Evolutionary conservation across 2,329 filamentous ascomycete species (phyloP), one percentile per base, ranked within the genome.

Genomic region (Stachybotrys chartarum): DNA sequence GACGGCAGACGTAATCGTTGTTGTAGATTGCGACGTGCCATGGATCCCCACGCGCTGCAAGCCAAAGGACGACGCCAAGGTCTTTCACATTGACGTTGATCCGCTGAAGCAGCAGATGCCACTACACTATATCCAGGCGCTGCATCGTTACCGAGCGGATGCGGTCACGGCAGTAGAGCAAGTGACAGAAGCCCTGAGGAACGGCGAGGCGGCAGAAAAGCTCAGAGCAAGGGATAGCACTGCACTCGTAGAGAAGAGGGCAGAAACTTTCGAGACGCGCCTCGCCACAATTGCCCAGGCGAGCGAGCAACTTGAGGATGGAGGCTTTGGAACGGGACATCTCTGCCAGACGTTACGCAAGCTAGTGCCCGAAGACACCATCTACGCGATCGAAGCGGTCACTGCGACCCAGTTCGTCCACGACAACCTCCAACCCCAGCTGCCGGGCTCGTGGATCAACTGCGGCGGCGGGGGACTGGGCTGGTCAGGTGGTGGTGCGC

Each of bases 1-100:
- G 56, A 83, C 83, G 0, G 90, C 92, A 0, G 93, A 97, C 68
- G 82, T 91, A 11, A 95, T 97, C 57, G 61, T 97, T 1, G 86
- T 96, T 3, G 67, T 96, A 30, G 88, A 97, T 70, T 95, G 91
- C 60, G 92, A 97, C 66, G 91, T 96, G 0, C 92, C 92, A 0
- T 97, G 91, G 91, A 91, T 97, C 55, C 85, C 87, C n/a, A 94
- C 90, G 0, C 83, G 84, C 16, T 84, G 81, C 69, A 76, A 76
- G 59, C 84, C 84, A 0, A 69, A 69, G 1, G 68, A 73, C 3
- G 75, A 78, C 16, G 79, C 80, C 18, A 76, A 75, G 58, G 72
- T 87, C 55, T 86, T 82, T 70, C 84, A 87, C 62, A 77, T 87
- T 48, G 84, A 87, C 60, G 75, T 85, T 51, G 84, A 87, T 60